Evolutionary conservation across 352 stramenopile species (phyloP), one percentile per base, ranked within the genome.

Genomic region (Thraustotheca clavata): DNA sequence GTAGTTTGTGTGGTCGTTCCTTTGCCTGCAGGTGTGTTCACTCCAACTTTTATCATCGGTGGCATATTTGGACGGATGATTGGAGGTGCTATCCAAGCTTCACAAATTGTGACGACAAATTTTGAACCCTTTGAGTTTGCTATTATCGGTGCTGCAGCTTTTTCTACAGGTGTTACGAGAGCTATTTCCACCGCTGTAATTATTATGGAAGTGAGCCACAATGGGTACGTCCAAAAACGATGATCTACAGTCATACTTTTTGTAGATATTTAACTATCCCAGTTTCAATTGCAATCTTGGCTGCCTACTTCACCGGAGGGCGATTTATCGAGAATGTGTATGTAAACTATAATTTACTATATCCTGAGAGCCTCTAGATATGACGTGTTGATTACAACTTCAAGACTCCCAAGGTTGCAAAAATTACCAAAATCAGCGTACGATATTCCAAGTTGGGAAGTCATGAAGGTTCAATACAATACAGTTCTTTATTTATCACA

Each of bases 141-240:
- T 18, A 87, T 98, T 59, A 90, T 98, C 34, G 92, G 90, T 22
- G 91, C 91, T 35, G 89, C 86, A 2, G 88, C 88, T 9, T 96
- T 97, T 52, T 90, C 87, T 0, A 91, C 88, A 1, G 89, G 89
- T 43, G 90, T 96, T n/a, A 98, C 92, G 20, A 77, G 95, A 49
- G 87, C 91, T 8, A 87, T 97, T 40, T 96, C 84, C 11, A 97
- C 87, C 0, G 92, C 91, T 24, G 88, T 96, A 24, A 98, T 98
- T 62, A 91, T 93, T 50, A 97, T 97, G 80, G 92, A 98, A 70
- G 80, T 97, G 54, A 94, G 83, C 11, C 87, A 93, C 62, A 85
- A 89, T 6, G 79, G 57, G 57, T 57, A 14, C 8, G 12, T 57
- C 2, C n/a, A 8, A 41, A 24, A 20, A 1, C 6, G 32, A 33